phyloP scores from a whole-genome alignment of 2,329 filamentous ascomycete genomes.

The Cercospora sp. region DNA sequence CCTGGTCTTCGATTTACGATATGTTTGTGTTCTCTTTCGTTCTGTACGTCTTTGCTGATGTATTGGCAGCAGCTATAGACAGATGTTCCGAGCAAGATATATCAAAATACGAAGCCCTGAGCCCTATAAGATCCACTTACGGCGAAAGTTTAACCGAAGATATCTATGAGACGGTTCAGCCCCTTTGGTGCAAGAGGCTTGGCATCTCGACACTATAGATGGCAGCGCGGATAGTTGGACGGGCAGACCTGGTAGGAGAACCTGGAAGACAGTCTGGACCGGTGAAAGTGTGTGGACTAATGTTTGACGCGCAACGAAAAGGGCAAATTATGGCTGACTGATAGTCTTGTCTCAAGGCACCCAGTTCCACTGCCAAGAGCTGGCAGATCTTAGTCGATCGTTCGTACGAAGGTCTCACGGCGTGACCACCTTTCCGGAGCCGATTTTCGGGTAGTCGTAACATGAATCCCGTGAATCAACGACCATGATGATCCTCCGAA shows the following conservation, averaged over 20 bases:
- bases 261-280: neutral
- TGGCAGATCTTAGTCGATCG: neutral
- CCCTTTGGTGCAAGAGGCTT: neutral
- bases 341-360: neutral
- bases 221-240: neutral
- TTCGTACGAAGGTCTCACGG: neutral
- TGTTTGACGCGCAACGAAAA: neutral
- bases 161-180: neutral
- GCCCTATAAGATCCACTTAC: neutral
- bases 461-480: neutral
- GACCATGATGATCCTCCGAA: neutral
- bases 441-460: neutral
- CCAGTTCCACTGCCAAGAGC: neutral
- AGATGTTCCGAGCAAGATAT: neutral
- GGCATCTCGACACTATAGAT: neutral
- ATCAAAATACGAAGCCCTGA: neutral
- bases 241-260: neutral
- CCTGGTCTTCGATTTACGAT: neutral
- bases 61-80: neutral
- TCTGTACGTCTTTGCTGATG: neutral
- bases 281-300: neutral
- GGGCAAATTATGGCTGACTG: neutral
- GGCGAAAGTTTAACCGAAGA: neutral
- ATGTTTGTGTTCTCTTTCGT: neutral
- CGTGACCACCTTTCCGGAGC: neutral